Evolutionary conservation across 208 protist species (phyloP).

Genomic region (Phytomonas sp.): DNA sequence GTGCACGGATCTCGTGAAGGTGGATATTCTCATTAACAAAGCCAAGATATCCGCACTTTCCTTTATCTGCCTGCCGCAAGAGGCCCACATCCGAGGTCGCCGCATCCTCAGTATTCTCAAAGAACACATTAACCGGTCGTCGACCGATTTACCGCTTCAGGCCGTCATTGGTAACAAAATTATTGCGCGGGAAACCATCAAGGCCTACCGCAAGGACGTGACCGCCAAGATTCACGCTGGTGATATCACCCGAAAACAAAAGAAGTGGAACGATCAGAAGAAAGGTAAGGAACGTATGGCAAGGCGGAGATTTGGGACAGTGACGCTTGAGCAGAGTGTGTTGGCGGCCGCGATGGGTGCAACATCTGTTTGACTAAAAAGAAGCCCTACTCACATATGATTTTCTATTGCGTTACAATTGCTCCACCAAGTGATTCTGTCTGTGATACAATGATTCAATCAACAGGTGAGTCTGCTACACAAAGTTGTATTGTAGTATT

Average conservation of each 20-base stretch:
- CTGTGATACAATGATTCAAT: not conserved
- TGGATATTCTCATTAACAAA: slow-evolving; percentile 90
- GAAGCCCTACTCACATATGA: not conserved
- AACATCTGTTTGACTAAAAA: slow-evolving; percentile 18
- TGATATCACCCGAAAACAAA: slow-evolving; percentile 94
- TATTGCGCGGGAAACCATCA: slow-evolving; percentile 89
- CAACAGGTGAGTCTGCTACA: not conserved
- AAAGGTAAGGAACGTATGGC: slow-evolving; percentile 96
- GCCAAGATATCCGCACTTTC: slow-evolving; percentile 89
- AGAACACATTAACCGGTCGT: slow-evolving; percentile 78
- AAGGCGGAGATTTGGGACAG: slow-evolving; percentile 81
- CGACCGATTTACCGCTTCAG: slow-evolving; percentile 91
- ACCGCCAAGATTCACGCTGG: slow-evolving; percentile 94
- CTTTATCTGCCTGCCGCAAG: slow-evolving; percentile 69
- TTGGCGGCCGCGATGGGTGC: slow-evolving; percentile 86
- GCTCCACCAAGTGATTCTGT: not conserved
- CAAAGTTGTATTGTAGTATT: not conserved
- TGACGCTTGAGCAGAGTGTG: slow-evolving; percentile 90
- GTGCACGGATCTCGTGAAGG: slow-evolving; percentile 84
- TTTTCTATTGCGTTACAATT: not conserved
- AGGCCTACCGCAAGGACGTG: slow-evolving; percentile 92
- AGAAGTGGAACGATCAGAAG: slow-evolving; percentile 96
- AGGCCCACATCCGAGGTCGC: slow-evolving; percentile 49
- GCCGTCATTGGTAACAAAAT: slow-evolving; percentile 83
- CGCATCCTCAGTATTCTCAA: slow-evolving; percentile 81